Evolutionary conservation across 2,329 filamentous ascomycete genomes (phyloP).

Genomic region (Colletotrichum theobromicola): DNA sequence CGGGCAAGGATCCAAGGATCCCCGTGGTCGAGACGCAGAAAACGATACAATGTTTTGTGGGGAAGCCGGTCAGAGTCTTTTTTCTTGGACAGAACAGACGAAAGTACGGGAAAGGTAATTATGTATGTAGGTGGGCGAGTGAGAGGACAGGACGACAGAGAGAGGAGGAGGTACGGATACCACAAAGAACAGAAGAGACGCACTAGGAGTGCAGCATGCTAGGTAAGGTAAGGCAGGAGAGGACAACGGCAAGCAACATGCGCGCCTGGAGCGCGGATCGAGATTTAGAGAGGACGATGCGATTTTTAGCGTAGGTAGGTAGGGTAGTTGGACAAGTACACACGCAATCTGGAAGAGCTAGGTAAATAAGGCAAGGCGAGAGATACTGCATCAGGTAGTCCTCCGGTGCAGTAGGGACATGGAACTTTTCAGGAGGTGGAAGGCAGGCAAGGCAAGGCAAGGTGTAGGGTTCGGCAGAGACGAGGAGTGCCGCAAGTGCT

Average conservation of each 20-base stretch:
- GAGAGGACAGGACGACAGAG: neutral
- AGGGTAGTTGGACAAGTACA: neutral
- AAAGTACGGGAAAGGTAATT: neutral
- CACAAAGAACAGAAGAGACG: neutral
- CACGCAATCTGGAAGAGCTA: neutral
- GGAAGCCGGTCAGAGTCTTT: slow-evolving; percentile 6
- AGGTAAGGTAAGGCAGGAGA: slow-evolving; percentile 6
- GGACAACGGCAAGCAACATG: slow-evolving; percentile 15
- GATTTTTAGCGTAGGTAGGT: slow-evolving; percentile 7
- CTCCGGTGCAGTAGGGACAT: neutral
- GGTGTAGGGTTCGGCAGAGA: neutral
- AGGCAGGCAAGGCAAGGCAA: neutral
- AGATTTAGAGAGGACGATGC: slow-evolving; percentile 14
- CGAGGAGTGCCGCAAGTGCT: neutral
- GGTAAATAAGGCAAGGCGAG: neutral
- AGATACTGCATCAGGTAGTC: slow-evolving; percentile 16
- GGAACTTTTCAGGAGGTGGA: neutral
- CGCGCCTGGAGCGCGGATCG: slow-evolving; percentile 18
- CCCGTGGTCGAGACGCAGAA: slow-evolving; percentile 18
- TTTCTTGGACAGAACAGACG: neutral
- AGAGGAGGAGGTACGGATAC: neutral
- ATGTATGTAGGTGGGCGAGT: neutral
- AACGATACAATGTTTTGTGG: slow-evolving; percentile 19
- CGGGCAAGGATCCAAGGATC: neutral
- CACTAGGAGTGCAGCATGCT: neutral